These are phyloP conservation scores for Lophium mytilinum DNA, from an alignment of 495 filamentous ascomycete genomes.

Conservation along the genomic window DNA sequence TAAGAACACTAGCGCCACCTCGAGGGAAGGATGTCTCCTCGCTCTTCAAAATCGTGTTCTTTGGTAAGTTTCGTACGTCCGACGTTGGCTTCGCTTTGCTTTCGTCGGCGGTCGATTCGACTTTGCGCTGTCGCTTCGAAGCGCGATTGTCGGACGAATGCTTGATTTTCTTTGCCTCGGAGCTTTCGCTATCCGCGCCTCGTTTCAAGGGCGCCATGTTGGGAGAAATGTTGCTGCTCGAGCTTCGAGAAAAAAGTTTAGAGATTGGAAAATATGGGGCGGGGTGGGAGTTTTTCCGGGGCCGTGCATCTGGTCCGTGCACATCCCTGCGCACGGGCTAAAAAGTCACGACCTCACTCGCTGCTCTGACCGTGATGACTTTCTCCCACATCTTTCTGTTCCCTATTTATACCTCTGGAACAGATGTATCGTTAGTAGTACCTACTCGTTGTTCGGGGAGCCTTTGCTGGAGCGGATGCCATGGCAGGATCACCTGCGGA, in stretches of 20 bases:
- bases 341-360: no score
- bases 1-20: slow-evolving; percentile 83
- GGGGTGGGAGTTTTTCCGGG: slow-evolving; percentile 21
- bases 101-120: slow-evolving; percentile 7
- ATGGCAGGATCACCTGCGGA: no score
- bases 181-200: slow-evolving; percentile 9
- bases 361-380: no score
- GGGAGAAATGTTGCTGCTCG: not conserved
- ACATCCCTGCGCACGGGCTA: not conserved
- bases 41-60: slow-evolving; percentile 48
- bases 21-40: slow-evolving; percentile 87
- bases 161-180: slow-evolving; percentile 5
- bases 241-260: slow-evolving; percentile 1
- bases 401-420: no score
- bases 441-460: no score
- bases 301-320: not conserved
- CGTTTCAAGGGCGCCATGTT: slow-evolving; percentile 19
- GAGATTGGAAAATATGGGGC: slow-evolving; percentile 14
- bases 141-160: slow-evolving; percentile 5
- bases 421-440: no score
- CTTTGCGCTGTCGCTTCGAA: slow-evolving; percentile 23
- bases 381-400: no score
- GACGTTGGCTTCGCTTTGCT: not conserved
- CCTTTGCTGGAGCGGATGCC: no score
- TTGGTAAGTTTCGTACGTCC: slow-evolving; percentile 9